Evolutionary conservation across 2,329 filamentous ascomycete species (phyloP), one percentile per base, ranked within the genome.

Genomic region (Tolypocladium inflatum): DNA sequence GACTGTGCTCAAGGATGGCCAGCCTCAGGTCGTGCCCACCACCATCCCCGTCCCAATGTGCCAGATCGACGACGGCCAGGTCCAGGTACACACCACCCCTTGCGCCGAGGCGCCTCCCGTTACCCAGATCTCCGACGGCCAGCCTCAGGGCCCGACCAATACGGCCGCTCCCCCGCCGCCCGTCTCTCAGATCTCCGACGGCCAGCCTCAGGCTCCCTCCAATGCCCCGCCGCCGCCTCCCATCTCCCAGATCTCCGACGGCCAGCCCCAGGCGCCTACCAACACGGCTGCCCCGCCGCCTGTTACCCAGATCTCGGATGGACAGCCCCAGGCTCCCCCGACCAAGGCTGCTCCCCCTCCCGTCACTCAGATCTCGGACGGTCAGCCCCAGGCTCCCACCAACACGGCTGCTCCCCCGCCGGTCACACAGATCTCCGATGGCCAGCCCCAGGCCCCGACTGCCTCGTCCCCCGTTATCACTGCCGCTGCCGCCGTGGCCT

Each of bases 11-110:
- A 57, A 66, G n/a, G 78, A 81, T 58, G 78, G 78, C 48, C 78
- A 80, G 68, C 75, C 77, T 35, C 77, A 80, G 69, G 76, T 77
- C 23, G 65, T 76, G 57, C 76, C 77, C 2, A 80, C 79, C 0
- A 70, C 65, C 0, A 66, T 76, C 7, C 68, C 73, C 8, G 66
- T 80, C 2, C 75, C 78, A 11, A 71, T 83, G 60, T 82, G 78
- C 67, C 76, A 81, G 68, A 81, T 81, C 59, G 69, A 70, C 8
- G 71, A 73, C 54, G 72, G 72, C 38, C 77, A 86, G 64, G 70
- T 82, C 55, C 79, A 85, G 60, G 76, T 70, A 23, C 75, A 75
- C 60, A 78, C 74, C 2, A 77, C 75, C 0, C 76, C 76, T 21
- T 80, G 78, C 60, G 73, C 73, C 19, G 65, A 64, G 3, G 64